Conservation (phyloP, 257 asterid species). For the Solanum raphanifolium region DNA sequence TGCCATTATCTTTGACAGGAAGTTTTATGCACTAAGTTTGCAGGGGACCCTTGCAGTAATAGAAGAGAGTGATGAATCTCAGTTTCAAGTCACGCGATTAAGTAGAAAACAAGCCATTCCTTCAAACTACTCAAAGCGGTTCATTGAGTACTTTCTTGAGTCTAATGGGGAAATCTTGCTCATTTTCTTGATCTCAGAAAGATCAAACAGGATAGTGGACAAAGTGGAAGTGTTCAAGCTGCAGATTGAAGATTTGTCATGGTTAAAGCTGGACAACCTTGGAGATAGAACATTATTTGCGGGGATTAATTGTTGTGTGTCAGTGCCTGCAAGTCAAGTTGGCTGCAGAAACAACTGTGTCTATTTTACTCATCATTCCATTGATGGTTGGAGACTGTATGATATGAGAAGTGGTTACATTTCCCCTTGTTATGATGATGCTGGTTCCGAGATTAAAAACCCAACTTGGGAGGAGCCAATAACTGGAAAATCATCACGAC, state of each 20-base stretch:
- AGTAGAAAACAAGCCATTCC: constrained; percentile 20
- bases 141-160: constrained; percentile 17
- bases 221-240: constrained; percentile 19
- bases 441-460: background rate
- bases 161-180: constrained; percentile 21
- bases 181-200: constrained; percentile 16
- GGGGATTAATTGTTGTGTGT: constrained; percentile 14
- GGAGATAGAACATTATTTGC: constrained; percentile 18
- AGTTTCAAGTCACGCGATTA: constrained; percentile 3
- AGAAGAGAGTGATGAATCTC: constrained; percentile 8
- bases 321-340: constrained; percentile 13
- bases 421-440: background rate
- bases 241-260: background rate
- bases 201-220: constrained; percentile 1
- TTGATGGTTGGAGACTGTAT: constrained; percentile 16
- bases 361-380: constrained; percentile 4
- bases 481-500: background rate
- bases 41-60: constrained; percentile 25
- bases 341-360: constrained; percentile 26
- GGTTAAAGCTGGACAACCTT: constrained; percentile 8
- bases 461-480: background rate
- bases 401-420: constrained; percentile 15
- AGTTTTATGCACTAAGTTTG: constrained; percentile 21
- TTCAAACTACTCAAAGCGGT: constrained; percentile 6
- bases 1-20: constrained; percentile 14